phyloP scores from a whole-genome alignment of 2,329 filamentous ascomycete genomes.

The Fusarium marasasianum region DNA sequence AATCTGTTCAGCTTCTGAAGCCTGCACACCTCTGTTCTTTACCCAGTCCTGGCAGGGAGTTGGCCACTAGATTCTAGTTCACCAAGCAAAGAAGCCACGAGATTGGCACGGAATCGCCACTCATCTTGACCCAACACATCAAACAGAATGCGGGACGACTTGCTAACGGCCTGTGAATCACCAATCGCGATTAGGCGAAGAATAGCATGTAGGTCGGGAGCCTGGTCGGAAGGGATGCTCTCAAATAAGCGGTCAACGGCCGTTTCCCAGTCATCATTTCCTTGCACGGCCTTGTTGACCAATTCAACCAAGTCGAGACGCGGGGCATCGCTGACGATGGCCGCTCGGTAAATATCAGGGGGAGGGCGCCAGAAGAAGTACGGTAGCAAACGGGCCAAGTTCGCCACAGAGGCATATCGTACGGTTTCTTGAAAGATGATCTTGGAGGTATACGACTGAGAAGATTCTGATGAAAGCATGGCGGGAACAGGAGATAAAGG shows the following conservation, averaged over 20 bases:
- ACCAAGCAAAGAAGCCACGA: conserved; percentile 35
- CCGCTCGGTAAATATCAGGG: conserved; percentile 39
- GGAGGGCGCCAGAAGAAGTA: conserved; percentile 53
- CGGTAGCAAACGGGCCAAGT: conserved; percentile 46
- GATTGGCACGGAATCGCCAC: conserved; percentile 43
- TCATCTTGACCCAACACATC: conserved; percentile 50
- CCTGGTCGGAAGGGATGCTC: conserved; percentile 22
- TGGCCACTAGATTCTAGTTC: conserved; percentile 29
- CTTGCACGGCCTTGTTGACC: conserved; percentile 39
- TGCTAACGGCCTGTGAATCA: conserved; percentile 42
- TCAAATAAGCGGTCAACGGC: conserved; percentile 30
- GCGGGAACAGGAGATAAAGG: conserved; percentile 43
- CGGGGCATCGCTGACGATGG: conserved; percentile 32
- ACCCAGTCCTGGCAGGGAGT: conserved; percentile 22
- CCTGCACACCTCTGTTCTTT: conserved; percentile 2
- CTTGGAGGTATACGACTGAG: conserved; percentile 34
- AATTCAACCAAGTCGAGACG: conserved; percentile 32
- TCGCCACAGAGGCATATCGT: conserved; percentile 34
- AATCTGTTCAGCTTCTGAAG: not conserved
- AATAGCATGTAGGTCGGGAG: conserved; percentile 40
- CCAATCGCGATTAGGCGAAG: conserved; percentile 48
- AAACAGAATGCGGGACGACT: conserved; percentile 45
- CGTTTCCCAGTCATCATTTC: conserved; percentile 12
- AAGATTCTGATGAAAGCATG: conserved; percentile 25
- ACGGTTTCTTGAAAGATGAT: conserved; percentile 35